Conservation (phyloP, 768 basidiomycete genomes). For the Rhizopogon vesiculosus region DNA sequence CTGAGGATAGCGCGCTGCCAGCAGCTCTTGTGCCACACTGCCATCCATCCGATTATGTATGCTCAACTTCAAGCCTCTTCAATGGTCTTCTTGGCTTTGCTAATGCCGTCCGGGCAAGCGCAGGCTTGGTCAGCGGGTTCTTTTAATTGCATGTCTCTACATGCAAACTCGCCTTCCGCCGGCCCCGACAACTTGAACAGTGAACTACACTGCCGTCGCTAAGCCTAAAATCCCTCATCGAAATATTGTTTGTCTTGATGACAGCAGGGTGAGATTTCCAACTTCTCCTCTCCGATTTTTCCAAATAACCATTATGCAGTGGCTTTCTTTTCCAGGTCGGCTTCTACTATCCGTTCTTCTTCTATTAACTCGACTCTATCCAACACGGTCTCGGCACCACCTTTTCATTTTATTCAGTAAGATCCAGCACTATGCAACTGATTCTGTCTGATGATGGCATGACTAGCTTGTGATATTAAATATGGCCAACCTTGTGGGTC, state of each 20-base stretch:
- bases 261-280: conserved; percentile 10
- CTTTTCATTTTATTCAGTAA: conserved; percentile 54
- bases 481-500: conserved; percentile 45
- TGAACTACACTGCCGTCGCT: conserved; percentile 11
- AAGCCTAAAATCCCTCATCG: conserved; percentile 3
- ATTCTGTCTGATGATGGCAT: background rate
- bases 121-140: conserved; percentile 34
- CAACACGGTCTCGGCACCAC: conserved; percentile 38
- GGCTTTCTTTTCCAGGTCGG: conserved; percentile 26
- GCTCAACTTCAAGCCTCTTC: conserved; percentile 12
- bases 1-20: too few relatives aligned
- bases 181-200: conserved; percentile 4
- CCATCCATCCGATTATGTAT: conserved; percentile 21
- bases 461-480: conserved; percentile 48
- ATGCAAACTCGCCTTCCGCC: conserved; percentile 37
- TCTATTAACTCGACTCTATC: conserved; percentile 49
- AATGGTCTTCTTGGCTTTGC: conserved; percentile 28
- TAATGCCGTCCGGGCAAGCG: conserved; percentile 44
- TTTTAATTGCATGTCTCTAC: conserved; percentile 26
- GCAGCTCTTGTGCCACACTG: background rate
- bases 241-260: conserved; percentile 14
- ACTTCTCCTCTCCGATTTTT: background rate
- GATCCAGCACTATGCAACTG: conserved; percentile 2
- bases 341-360: conserved; percentile 49
- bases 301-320: background rate